Evolutionary conservation across 768 basidiomycete genomes (phyloP).

Genomic region (Lanmaoa pseudosensibilis): DNA sequence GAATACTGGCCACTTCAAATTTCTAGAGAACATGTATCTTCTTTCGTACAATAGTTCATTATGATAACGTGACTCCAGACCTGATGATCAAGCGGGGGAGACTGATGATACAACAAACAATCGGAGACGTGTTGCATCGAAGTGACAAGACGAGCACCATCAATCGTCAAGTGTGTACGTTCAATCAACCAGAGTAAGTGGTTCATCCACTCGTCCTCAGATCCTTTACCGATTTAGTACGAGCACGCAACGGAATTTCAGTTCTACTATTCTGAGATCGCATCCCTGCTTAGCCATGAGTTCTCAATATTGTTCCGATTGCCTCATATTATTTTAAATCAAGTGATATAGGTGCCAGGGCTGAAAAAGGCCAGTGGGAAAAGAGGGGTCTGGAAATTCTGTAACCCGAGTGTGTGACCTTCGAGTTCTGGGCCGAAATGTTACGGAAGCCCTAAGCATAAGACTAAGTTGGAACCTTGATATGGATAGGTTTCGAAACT

Average conservation of each 20-base stretch:
- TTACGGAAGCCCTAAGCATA: background rate
- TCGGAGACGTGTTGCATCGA: background rate
- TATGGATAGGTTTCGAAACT: background rate
- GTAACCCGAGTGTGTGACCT: background rate
- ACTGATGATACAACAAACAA: background rate
- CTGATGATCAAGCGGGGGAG: background rate
- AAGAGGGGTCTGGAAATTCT: too few species aligned
- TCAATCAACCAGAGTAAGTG: background rate
- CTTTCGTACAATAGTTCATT: background rate
- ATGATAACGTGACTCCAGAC: background rate
- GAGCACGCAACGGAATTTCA: background rate
- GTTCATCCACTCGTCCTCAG: background rate
- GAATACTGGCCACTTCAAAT: background rate
- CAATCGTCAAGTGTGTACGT: background rate
- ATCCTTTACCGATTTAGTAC: background rate
- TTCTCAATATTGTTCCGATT: background rate
- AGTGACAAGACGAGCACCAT: background rate
- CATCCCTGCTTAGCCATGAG: background rate
- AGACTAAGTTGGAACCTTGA: background rate
- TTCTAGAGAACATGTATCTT: slow-evolving; percentile 2
- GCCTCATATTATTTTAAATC: background rate
- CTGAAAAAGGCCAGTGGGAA: background rate
- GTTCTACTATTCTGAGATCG: background rate
- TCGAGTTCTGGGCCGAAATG: background rate
- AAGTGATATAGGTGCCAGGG: background rate